Evolutionary conservation across 192 early-diverging fungal species (phyloP).

Genomic region (Lobosporangium transversale): DNA sequence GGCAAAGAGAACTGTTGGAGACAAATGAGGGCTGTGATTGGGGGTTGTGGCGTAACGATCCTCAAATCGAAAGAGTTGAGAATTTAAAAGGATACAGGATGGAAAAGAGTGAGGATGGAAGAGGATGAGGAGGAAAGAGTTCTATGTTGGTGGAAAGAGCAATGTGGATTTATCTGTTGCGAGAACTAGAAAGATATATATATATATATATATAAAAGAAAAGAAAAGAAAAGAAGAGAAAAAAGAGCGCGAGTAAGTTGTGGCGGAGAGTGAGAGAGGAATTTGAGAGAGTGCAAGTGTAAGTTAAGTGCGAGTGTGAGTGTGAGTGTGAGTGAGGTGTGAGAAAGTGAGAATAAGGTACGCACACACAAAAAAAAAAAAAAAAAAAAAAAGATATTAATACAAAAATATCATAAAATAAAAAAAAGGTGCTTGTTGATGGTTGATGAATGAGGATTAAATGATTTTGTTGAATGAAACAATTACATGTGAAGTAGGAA

Average conservation of each 20-base stretch:
- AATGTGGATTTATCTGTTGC: too few relatives aligned
- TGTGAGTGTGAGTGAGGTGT: background rate
- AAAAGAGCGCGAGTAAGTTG: background rate
- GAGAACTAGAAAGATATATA: background rate
- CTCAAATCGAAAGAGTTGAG: background rate
- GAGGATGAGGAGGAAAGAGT: background rate
- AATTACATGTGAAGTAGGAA: too few relatives aligned
- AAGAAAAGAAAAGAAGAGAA: background rate
- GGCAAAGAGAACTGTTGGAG: background rate
- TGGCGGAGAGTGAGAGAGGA: background rate
- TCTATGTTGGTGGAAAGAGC: background rate
- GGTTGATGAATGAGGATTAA: too few relatives aligned
- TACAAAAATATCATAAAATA: too few relatives aligned
- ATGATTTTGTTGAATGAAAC: too few relatives aligned
- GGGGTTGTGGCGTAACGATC: background rate
- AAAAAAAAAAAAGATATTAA: too few relatives aligned
- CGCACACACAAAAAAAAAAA: too few relatives aligned
- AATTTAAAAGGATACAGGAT: background rate
- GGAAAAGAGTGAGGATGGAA: background rate
- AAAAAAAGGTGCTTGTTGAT: too few relatives aligned
- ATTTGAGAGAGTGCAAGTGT: background rate
- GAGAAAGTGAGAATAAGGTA: constrained; percentile 6
- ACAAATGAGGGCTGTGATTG: background rate
- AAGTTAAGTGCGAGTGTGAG: background rate
- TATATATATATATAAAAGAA: background rate